Percentiles rank a stretch among this genome's conserved stretches.
Conservation (phyloP, 148 eudicot genomes). For the Oxyria digyna region DNA sequence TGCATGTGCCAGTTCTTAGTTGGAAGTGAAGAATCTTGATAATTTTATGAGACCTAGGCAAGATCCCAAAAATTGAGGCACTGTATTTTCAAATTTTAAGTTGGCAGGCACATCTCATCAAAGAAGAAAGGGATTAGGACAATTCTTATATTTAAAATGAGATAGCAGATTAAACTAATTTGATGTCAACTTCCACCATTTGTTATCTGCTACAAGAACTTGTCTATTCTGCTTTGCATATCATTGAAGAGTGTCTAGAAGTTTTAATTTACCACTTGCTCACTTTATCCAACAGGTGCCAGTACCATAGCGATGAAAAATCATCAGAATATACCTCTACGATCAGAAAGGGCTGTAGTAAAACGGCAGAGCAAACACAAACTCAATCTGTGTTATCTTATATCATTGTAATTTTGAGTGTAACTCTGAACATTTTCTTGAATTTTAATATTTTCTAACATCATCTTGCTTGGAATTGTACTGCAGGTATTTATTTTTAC, state of each 20-base stretch:
- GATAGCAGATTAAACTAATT: not conserved
- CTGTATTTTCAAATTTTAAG: not conserved
- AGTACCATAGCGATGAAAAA: constrained; percentile 22
- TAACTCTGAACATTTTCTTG: constrained; percentile 1
- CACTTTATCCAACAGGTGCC: constrained; percentile 28
- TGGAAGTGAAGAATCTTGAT: not conserved
- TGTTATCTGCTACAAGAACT: not conserved
- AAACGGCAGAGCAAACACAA: constrained; percentile 15
- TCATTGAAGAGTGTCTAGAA: not conserved
- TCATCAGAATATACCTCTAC: constrained; percentile 16
- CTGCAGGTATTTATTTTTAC: not conserved
- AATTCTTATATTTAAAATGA: not conserved
- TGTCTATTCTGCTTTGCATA: not conserved
- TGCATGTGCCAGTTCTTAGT: not conserved
- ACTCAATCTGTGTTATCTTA: constrained; percentile 18
- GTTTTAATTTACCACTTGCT: constrained; percentile 14
- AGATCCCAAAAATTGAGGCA: not conserved
- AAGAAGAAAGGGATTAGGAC: not conserved
- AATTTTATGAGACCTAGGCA: not conserved
- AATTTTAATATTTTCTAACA: not conserved
- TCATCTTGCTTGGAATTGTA: not conserved
- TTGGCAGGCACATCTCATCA: not conserved
- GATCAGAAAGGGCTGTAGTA: constrained; percentile 12
- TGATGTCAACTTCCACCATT: not conserved
- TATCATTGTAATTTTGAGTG: constrained; percentile 37